Conservation (phyloP, 768 basidiomycete genomes). For the Lentinula edodes region DNA sequence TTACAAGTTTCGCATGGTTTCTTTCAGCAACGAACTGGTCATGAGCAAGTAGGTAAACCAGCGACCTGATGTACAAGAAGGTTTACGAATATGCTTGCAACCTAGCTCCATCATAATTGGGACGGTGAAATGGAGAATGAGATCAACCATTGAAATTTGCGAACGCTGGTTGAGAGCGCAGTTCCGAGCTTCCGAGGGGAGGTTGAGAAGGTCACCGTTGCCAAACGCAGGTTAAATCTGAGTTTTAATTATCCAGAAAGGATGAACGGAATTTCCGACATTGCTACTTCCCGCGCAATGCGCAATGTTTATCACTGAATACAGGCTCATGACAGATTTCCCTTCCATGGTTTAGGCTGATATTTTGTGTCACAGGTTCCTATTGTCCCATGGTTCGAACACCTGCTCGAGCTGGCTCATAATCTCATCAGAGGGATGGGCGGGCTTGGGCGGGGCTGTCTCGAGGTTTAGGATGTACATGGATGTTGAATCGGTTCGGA, state of each 20-base stretch:
- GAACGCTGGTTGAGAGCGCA: constrained; percentile 11
- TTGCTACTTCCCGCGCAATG: constrained; percentile 18
- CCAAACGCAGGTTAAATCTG: neutral
- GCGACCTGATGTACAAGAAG: neutral
- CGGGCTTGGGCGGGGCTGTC: constrained; percentile 17
- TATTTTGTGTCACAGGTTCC: constrained; percentile 9
- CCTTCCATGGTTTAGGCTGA: neutral
- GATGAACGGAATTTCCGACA: constrained; percentile 20
- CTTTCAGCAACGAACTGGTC: neutral
- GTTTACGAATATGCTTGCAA: neutral
- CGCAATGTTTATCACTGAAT: neutral
- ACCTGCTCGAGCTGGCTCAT: constrained; percentile 20
- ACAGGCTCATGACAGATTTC: neutral
- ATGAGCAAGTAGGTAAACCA: neutral
- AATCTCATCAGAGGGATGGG: constrained; percentile 16
- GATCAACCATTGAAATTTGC: constrained; percentile 5
- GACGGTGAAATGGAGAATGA: constrained; percentile 10
- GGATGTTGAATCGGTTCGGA: constrained; percentile 12
- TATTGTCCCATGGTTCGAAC: constrained; percentile 19
- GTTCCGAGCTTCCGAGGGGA: neutral
- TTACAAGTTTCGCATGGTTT: neutral
- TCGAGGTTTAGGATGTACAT: constrained; percentile 15
- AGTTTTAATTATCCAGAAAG: constrained; percentile 8
- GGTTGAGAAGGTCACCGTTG: neutral
- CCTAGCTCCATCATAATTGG: neutral